phyloP scores from a whole-genome alignment of 345 rosid genomes.

The Physaria fendleri region DNA sequence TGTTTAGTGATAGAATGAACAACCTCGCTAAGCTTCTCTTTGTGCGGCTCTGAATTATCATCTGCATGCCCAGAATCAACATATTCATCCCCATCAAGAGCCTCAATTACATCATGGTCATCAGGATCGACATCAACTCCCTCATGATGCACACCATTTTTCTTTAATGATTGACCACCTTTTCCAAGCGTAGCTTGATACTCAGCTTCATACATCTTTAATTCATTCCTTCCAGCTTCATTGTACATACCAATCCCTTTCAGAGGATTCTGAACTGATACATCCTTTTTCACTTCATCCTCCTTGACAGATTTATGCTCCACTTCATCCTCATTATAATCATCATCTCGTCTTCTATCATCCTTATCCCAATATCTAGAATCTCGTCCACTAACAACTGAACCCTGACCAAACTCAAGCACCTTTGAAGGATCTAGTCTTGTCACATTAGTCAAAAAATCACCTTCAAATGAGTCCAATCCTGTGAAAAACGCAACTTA shows the following conservation, averaged over 20 bases:
- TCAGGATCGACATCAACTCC: slow-evolving; percentile 40
- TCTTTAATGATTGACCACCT: slow-evolving; percentile 29
- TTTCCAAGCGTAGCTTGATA: slow-evolving; percentile 67
- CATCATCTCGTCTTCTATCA: slow-evolving; percentile 89
- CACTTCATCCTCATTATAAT: slow-evolving; percentile 60
- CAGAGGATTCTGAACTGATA: background rate
- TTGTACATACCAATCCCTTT: slow-evolving; percentile 57
- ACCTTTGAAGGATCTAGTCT: slow-evolving; percentile 45
- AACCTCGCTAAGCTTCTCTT: slow-evolving; percentile 28
- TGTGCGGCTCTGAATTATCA: slow-evolving; percentile 20
- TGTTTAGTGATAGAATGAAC: slow-evolving; percentile 28
- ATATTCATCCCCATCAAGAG: slow-evolving; percentile 52
- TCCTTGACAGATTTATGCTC: slow-evolving; percentile 20
- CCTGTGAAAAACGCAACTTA: background rate
- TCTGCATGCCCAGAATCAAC: slow-evolving; percentile 43
- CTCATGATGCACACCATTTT: slow-evolving; percentile 24
- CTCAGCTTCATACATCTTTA: slow-evolving; percentile 70
- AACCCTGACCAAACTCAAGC: slow-evolving; percentile 68
- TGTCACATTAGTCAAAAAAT: slow-evolving; percentile 84
- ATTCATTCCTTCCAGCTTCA: slow-evolving; percentile 82
- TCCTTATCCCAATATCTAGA: slow-evolving; percentile 94
- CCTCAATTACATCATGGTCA: slow-evolving; percentile 49
- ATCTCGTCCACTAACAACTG: slow-evolving; percentile 66
- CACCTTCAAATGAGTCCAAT: slow-evolving; percentile 35
- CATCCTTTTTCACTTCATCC: slow-evolving; percentile 35